phyloP scores from a whole-genome alignment of 2,329 filamentous ascomycete species.

The Cordyceps farinosa region DNA sequence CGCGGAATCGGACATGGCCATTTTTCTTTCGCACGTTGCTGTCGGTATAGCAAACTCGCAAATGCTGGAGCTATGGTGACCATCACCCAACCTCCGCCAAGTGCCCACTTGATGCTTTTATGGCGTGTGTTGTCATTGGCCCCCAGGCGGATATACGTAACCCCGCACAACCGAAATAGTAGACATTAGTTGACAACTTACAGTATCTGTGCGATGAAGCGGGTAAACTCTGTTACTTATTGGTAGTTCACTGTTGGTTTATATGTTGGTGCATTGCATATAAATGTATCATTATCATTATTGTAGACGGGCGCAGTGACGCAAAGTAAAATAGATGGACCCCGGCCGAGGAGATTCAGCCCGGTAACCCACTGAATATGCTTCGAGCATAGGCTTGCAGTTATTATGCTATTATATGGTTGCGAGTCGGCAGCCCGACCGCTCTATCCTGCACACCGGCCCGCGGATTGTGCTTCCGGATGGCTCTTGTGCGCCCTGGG shows the following conservation, averaged over 20 bases:
- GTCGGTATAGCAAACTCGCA: not conserved
- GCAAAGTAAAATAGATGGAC: not conserved
- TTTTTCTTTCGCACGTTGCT: not conserved
- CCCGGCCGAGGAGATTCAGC: not conserved
- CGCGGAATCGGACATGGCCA: not conserved
- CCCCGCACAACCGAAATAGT: not conserved
- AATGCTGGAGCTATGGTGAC: not conserved
- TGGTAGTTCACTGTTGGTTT: too few relatives aligned
- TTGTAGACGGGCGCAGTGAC: not conserved
- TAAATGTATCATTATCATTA: slow-evolving; percentile 1
- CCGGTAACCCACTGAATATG: not conserved
- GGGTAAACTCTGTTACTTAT: too few relatives aligned
- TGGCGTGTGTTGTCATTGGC: not conserved
- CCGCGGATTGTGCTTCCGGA: not conserved
- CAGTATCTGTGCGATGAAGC: not conserved
- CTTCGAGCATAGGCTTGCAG: too few relatives aligned
- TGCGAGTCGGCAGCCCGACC: not conserved
- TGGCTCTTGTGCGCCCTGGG: not conserved
- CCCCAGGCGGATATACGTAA: not conserved
- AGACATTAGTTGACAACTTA: too few relatives aligned
- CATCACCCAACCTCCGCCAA: not conserved
- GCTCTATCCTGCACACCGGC: not conserved
- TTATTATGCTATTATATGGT: not conserved
- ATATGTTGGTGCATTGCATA: not conserved
- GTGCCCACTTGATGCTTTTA: not conserved